Percentiles rank a stretch among this genome's conserved stretches.
phyloP scores from a whole-genome alignment of 306 rosid genomes.

The Echinosophora koreensis region DNA sequence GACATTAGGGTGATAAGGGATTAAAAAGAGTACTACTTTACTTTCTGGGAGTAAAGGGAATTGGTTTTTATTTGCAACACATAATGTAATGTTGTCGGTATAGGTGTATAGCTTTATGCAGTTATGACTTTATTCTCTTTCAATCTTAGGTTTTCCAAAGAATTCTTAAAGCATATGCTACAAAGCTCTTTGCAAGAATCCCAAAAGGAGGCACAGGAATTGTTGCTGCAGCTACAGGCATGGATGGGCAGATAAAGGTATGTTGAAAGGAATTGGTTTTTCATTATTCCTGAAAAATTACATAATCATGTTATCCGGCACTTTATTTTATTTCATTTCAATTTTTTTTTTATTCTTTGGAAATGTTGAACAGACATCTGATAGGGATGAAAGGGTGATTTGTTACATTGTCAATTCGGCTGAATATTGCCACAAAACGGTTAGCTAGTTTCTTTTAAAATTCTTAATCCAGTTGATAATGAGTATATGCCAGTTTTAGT shows the following conservation, averaged over 20 bases:
- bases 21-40: slow-evolving; percentile 3
- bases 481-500: slow-evolving; percentile 40
- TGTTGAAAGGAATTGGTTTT: slow-evolving; percentile 38
- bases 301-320: slow-evolving; percentile 26
- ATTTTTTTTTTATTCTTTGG: slow-evolving; percentile 42
- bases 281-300: slow-evolving; percentile 40
- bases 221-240: slow-evolving; percentile 99
- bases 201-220: slow-evolving; percentile 98
- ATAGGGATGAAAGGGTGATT: slow-evolving; percentile 95
- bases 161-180: slow-evolving; percentile 94
- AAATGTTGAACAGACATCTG: slow-evolving; percentile 83
- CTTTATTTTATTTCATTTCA: slow-evolving; percentile 23
- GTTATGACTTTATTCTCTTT: slow-evolving; percentile 43
- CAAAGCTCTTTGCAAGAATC: slow-evolving; percentile 84
- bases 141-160: slow-evolving; percentile 88
- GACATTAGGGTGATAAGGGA: slow-evolving; percentile 10
- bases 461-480: slow-evolving; percentile 39
- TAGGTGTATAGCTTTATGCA: slow-evolving; percentile 28
- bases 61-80: slow-evolving; percentile 23
- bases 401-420: slow-evolving; percentile 97
- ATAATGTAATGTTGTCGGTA: slow-evolving; percentile 40
- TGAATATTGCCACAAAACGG: slow-evolving; percentile 95
- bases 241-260: slow-evolving; percentile 99
- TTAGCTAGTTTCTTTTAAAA: slow-evolving; percentile 62
- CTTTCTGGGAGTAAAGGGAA: slow-evolving; percentile 31